phyloP scores from a whole-genome alignment of 352 stramenopile genomes.

The Pythium apleroticum region DNA sequence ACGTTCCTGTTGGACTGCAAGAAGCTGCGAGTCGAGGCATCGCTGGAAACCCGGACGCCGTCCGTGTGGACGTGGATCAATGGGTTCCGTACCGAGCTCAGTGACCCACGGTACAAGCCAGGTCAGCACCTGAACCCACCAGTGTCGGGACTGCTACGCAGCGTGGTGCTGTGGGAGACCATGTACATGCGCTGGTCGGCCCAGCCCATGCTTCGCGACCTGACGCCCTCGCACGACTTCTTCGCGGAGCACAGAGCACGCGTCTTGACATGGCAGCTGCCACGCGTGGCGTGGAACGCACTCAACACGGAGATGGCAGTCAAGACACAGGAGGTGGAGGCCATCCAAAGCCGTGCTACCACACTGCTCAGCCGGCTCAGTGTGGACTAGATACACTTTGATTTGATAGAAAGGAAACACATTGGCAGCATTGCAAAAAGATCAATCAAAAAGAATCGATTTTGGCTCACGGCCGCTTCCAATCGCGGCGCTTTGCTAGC shows the following conservation, averaged over 20 bases:
- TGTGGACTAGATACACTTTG: constrained; percentile 1
- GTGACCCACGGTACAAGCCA: constrained; percentile 48
- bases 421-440: background rate
- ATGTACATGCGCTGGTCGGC: constrained; percentile 78
- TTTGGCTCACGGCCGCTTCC: constrained; percentile 1
- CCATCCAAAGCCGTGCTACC: constrained; percentile 1
- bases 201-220: constrained; percentile 57
- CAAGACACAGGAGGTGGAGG: constrained; percentile 27
- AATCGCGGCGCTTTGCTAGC: background rate
- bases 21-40: constrained; percentile 62
- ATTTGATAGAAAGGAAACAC: background rate
- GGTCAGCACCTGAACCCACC: constrained; percentile 59
- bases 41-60: constrained; percentile 56
- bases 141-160: constrained; percentile 58
- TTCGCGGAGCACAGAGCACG: constrained; percentile 61
- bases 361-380: constrained; percentile 4
- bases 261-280: constrained; percentile 67
- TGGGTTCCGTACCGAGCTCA: constrained; percentile 64
- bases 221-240: constrained; percentile 35
- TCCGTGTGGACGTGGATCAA: constrained; percentile 87
- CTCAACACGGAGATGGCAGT: constrained; percentile 42
- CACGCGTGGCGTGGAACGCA: constrained; percentile 47
- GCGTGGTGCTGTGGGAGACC: constrained; percentile 62
- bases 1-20: constrained; percentile 98
- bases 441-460: constrained; percentile 5